Evolutionary conservation across 2,329 filamentous ascomycete genomes (phyloP), one percentile per base, ranked within the genome.

Genomic region (Ophiostoma perfectum): DNA sequence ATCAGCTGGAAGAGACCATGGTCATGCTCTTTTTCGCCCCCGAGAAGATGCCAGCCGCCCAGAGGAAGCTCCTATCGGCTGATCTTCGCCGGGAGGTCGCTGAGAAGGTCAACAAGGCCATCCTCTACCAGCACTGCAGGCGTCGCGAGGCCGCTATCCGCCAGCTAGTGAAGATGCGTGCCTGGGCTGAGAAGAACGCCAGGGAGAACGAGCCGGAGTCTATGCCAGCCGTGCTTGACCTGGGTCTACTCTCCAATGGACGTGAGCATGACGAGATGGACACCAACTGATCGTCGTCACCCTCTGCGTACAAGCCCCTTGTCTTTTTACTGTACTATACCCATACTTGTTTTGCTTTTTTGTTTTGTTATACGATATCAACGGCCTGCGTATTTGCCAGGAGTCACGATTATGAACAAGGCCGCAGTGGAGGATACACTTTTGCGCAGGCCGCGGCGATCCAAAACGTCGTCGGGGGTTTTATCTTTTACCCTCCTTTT

Each of bases 1-100:
- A 90, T 72, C 93, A 96, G 70, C 83, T 99, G 11, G 95, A 99
- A 78, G 87, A 89, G 76, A 97, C 95, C 0, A 97, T 99, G 89
- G 90, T 92, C 0, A 84, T 99, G 55, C 82, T 99, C 52, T 90
- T 99, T 60, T 97, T 97, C 73, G 88, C 92, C 0, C 84, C 87
- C n/a, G 90, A 95, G 67, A 89, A 87, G 66, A 84, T 97, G 49
- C 87, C 91, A 62, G 88, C 91, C 2, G 87, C 91, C 65, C 82
- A 97, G 44, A 88, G 89, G 49, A 86, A 87, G 64, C 82, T 99
- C 41, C 81, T 99, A 18, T 86, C 96, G 72, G 91, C 93, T 2
- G 85, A 88, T 64, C 83, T 98, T 62, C 88, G 95, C 70, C 87
- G 89, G 73, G 86, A 89, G 60, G 93, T 97, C n/a, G 95, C 95